Conservation (phyloP, 306 rosid genomes). For the Quercus alba region DNA sequence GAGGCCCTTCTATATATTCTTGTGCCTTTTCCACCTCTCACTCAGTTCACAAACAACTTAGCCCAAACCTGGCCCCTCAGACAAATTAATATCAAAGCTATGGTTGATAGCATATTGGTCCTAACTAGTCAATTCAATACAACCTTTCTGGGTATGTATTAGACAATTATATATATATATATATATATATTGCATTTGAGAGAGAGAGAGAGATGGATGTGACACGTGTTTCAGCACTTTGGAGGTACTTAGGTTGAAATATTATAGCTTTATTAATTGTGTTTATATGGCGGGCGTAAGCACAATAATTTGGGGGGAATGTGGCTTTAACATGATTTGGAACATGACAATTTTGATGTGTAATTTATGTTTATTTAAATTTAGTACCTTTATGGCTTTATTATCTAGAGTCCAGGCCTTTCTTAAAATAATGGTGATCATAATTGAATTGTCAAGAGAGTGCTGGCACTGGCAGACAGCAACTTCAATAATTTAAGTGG, state of each 20-base stretch:
- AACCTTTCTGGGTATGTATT: conserved; percentile 18
- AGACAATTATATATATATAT: conserved; percentile 24
- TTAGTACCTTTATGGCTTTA: not conserved
- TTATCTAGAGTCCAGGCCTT: not conserved
- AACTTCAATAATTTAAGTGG: too few relatives aligned
- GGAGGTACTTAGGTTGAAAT: not conserved
- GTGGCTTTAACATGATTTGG: not conserved
- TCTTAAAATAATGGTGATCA: not conserved
- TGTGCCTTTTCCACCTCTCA: conserved; percentile 17
- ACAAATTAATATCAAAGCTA: conserved; percentile 7
- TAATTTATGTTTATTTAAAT: not conserved
- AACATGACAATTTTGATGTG: not conserved
- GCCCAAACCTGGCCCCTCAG: conserved; percentile 38
- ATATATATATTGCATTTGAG: not conserved
- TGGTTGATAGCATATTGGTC: conserved; percentile 28
- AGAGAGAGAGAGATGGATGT: conserved; percentile 16
- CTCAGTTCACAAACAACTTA: not conserved
- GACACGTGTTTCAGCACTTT: conserved; percentile 24
- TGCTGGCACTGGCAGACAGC: too few relatives aligned
- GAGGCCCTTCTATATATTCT: conserved; percentile 21
- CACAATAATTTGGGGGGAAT: not conserved
- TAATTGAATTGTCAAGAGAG: too few relatives aligned
- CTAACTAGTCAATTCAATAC: conserved; percentile 15
- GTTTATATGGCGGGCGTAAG: not conserved
- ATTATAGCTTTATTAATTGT: not conserved